Base-by-base conservation (phyloP, 352 stramenopile genomes). In the Phytophthora citricola region DNA sequence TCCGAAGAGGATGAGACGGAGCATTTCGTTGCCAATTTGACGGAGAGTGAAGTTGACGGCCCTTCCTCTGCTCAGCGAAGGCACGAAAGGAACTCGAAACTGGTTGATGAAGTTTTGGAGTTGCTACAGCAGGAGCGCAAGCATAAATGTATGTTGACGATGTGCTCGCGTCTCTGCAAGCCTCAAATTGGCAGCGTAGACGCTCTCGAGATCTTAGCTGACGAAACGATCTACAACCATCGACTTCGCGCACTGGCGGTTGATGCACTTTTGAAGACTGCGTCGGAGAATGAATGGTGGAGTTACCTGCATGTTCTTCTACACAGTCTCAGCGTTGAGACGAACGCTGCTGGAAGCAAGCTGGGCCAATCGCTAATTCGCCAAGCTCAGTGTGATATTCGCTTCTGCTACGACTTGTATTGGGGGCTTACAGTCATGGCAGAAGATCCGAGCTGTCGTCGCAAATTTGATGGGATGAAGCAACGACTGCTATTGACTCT, bases 61-160 rank as follows among this genome's bases (percentile, higher is more conserved):
- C 55, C 60, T 47, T 31, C n/a, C 9, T 41, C 57, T n/a, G 48
- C 41, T 22, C 47, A 51, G 46, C 36, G 29, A 22, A 38, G 57
- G 36, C 57, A 66, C 44, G 27, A 69, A 31, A 64, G 55, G 7
- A 84, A 87, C 49, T 54, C 54, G 4, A 49, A 71, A 11, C 63
- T 92, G 17, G 73, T 82, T 1, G 58, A 84, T 4, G 85, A 95
- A 49, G 85, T 92, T n/a, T 46, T 95, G 24, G 54, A 60, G 20
- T 48, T 95, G 36, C 71, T 95, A 34, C 76, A 83, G 48, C 78
- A 89, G 52, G 74, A 89, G 38, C 83, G 87, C 7, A 75, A 71
- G 50, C 76, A 91, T 65, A 95, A 91, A 58, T 95, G 87, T 54
- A 95, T 95, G 87, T 61, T 95, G 38, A 95, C 87, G 0, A 95